Evolutionary conservation across 2,329 filamentous ascomycete species (phyloP), one percentile per base, ranked within the genome.

Genomic region (Hypoxylon sp.): DNA sequence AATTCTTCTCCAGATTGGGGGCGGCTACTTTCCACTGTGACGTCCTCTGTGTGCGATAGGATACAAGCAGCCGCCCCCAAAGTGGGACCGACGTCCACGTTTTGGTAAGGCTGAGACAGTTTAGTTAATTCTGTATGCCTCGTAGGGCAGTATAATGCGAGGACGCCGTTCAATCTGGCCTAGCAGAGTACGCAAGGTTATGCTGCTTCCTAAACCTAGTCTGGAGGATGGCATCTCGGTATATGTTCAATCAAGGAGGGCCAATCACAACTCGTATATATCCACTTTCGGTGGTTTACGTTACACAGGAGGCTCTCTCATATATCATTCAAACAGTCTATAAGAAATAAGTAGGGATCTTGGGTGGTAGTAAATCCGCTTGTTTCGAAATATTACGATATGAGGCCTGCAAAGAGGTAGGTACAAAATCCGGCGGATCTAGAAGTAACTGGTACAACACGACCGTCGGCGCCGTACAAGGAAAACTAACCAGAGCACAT

Each of bases 81-180:
- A 55, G 68, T 65, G 68, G 68, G 55, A 68, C 68, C 55, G 35
- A 68, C 62, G 55, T 63, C 58, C 32, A 58, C 44, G 48, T 63
- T 70, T 24, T 61, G 51, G 55, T 70, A 70, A 70, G 68, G 68
- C 68, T 70, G 68, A 70, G 62, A 62, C 53, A 17, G 51, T 64
- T 48, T 48, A 32, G 17, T 55, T 13, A 50, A 62, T 57, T 39
- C 35, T n/a, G 29, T 59, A 27, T 46, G 51, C 54, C 53, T 62
- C 29, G 31, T 59, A 51, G 32, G 67, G 67, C 63, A 54, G 57
- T 50, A 27, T 53, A 54, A 54, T 58, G 53, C 64, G 48, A 62
- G 31, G 6, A 11, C 10, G 19, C 10, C n/a, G 17, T 39, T 39
- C 17, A 37, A 39, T 29, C 8, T 31, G 15, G 11, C 39, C 31